Base-by-base conservation (phyloP, 2,329 filamentous ascomycete genomes). In the Ophiostoma ulmi region DNA sequence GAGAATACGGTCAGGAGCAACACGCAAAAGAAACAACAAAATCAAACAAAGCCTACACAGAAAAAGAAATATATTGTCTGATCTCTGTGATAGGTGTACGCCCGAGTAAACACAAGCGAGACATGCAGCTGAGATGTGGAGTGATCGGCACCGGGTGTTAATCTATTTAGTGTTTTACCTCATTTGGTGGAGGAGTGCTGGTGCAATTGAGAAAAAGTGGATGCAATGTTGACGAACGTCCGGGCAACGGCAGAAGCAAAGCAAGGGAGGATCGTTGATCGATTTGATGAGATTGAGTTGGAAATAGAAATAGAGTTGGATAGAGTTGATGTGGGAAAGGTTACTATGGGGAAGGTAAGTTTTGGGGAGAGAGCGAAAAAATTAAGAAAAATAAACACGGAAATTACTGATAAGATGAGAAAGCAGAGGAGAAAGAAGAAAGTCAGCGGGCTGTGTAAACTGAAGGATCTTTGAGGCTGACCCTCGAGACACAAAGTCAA, bases 111-210 rank as follows among this genome's bases (percentile, higher is more conserved):
- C 58, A 63, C 58, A 35, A 35, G 58, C 14, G 26, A 63, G 58
- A 63, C 58, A 63, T 63, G 58, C 58, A 63, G 58, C 58, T 36
- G 58, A 63, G 58, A 58, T 58, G 58, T 63, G 58, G 58, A 63
- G 58, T 35, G 58, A 63, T 63, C 58, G 58, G 58, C 58, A 35
- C 26, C 26, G 58, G 58, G 58, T 35, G 58, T 35, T 63, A 35
- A 63, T 63, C 26, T 63, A 63, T 63, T 58, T 63, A 63, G 58
- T 63, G 58, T 63, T 26, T 58, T 58, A 58, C 52, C 52, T 58
- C 1, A 48, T 26, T 58, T 58, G 52, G 52, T 26, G 52, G 22
- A 26, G 52, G n/a, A 10, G 10, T 4, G n/a, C 48, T 20, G n/a
- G 22, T 61, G 55, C 10, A 2, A 22, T 55, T 26, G 58, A 61